Evolutionary conservation across 805 yeast species (phyloP), one percentile per base, ranked within the genome.

Genomic region (Candida patagonica): DNA sequence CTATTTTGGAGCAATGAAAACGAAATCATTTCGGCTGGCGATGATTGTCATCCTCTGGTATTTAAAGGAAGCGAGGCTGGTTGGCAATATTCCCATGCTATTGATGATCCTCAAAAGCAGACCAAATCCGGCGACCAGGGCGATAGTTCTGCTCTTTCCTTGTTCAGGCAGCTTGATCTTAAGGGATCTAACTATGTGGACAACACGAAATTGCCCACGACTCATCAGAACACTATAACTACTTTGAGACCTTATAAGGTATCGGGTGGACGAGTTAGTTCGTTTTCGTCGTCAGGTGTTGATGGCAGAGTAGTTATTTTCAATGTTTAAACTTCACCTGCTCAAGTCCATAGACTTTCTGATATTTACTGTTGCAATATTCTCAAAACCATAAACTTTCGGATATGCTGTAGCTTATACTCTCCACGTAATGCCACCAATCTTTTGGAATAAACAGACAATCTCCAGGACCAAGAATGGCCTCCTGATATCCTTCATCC

Each of bases 141-240:
- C n/a, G 68, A 63, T 31, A 58, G 58, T 38, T 63, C 72, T 10
- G 66, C 73, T 5, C 73, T 92, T 60, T 82, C 83, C 65, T 86
- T 89, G 88, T 92, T 92, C 68, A 79, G 85, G 62, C 95, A 89
- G 62, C 67, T 92, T 72, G 99, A 92, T 64, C 73, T 89, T 60
- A 92, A 87, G 69, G 99, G 99, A 44, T 74, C 83, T 42, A 67
- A 65, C 52, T 65, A 66, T 40, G 59, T 59, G 23, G 57, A 60
- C 40, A 62, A 64, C 38, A 66, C 69, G 29, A 61, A 71, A 24
- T 68, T 81, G 60, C 71, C 72, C 38, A 86, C 95, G 12, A 74
- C 84, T 43, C 97, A 92, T 65, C 96, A 88, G 63, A 92, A 89
- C 64, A 79, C 96, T 8, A 66, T 92, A 57, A 74, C 81, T 40